Base-by-base conservation (phyloP, 2,329 filamentous ascomycete species). In the Claviceps cyperi region DNA sequence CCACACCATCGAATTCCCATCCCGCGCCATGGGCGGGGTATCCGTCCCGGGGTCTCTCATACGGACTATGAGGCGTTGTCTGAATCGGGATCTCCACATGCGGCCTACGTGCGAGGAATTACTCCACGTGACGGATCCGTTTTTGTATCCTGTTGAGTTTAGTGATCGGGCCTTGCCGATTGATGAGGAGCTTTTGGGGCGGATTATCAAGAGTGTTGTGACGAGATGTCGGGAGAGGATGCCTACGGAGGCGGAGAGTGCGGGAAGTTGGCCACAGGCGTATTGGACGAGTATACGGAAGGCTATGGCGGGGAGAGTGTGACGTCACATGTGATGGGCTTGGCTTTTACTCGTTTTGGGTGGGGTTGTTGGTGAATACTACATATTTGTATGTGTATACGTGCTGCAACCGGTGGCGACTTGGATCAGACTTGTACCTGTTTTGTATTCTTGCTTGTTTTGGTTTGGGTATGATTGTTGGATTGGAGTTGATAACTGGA, bases 1-100 rank as follows among this genome's bases (percentile, higher is more conserved):
- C 50, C 80, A 89, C 64, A 64, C 68, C 5, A 86, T 94, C 60
- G 78, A 86, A 50, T 92, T 82, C 59, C 83, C 83, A 0, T 73
- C 80, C 1, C 72, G 75, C 2, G 86, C 83, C 13, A 70, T 89
- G 47, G 86, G 86, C 43, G 82, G 73, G 48, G 70, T 74, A 1
- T 68, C 70, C 0, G 78, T 86, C 1, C 81, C 81, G 0, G 67
- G 70, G 0, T 75, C 74, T 11, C 67, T 84, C 13, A 64, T 84
- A 36, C 68, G 74, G 32, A 84, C 81, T 0, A 72, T 86, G 71
- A 75, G 70, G 58, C 72, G 75, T 15, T 85, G 81, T 58, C 69
- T 86, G 8, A 73, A 72, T 58, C 74, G 81, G 48, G 78, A 85
- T 55, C 75, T 76, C 56, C 72, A 77, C 56, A 69, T 77, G 60